phyloP scores from a whole-genome alignment of 768 basidiomycete genomes.

The Suillus luteus region DNA sequence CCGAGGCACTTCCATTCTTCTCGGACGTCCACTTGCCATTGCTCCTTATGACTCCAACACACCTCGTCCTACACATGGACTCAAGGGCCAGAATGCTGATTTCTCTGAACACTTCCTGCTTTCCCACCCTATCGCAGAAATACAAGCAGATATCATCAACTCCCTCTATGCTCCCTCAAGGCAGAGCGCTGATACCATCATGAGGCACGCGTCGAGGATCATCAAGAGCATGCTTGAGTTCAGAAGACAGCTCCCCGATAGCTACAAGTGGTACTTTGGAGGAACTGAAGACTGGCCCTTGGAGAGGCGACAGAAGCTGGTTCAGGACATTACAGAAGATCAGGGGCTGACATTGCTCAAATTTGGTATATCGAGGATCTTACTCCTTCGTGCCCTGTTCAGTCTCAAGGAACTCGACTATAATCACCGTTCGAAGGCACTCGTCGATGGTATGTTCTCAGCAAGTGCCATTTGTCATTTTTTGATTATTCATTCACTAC shows the following conservation, averaged over 20 bases:
- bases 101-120: conserved; percentile 81
- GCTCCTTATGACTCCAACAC: conserved; percentile 83
- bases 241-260: conserved; percentile 66
- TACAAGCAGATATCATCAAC: conserved; percentile 89
- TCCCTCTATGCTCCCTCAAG: conserved; percentile 79
- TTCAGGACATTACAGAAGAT: conserved; percentile 76
- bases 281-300: conserved; percentile 76
- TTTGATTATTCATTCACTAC: conserved; percentile 10
- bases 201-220: conserved; percentile 77
- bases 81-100: conserved; percentile 38
- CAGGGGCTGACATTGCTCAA: conserved; percentile 83
- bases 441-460: conserved; percentile 67
- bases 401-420: conserved; percentile 73
- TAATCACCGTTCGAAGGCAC: conserved; percentile 63
- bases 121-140: conserved; percentile 75
- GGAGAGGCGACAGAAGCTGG: conserved; percentile 64
- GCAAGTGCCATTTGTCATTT: conserved; percentile 2
- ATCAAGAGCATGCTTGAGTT: conserved; percentile 77
- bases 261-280: conserved; percentile 73
- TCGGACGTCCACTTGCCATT: conserved; percentile 84
- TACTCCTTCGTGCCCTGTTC: conserved; percentile 78
- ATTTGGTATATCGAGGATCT: conserved; percentile 77
- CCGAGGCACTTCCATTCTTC: conserved; percentile 83
- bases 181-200: conserved; percentile 66
- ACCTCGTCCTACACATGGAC: conserved; percentile 59